Evolutionary conservation across 2,329 filamentous ascomycete genomes (phyloP), one percentile per base, ranked within the genome.

Genomic region (Coleophoma cylindrospora): DNA sequence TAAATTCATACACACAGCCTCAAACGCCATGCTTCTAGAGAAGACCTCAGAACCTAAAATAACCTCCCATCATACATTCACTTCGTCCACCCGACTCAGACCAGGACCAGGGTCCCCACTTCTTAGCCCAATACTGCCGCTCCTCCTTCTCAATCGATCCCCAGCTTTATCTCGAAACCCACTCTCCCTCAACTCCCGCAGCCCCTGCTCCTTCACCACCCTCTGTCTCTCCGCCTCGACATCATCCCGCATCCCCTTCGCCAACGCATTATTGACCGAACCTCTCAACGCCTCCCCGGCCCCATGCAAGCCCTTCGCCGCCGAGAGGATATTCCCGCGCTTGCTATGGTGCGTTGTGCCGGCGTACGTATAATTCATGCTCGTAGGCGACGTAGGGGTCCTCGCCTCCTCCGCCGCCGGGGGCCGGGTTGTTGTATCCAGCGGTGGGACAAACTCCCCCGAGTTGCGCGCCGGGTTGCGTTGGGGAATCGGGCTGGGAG

Each of bases 221-320:
- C 51, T 48, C 55, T 55, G 54, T n/a, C 54, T 44, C 40, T 60
- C 59, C 37, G 54, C 53, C 41, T 61, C 59, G 11, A 50, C 57
- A 2, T 48, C 47, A 32, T 62, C 57, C 41, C 55, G 50, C 21
- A 53, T 49, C 0, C 44, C 51, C 19, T 51, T 50, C 27, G 58
- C 59, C 19, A 62, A 54, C 6, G 38, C 51, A 22, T 41, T 43
- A 40, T 62, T 61, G 3, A 62, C 49, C 9, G 50, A 48, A 14
- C 59, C 59, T 33, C 59, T 37, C 2, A 62, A 15, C 4, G 56
- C 59, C 40, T 62, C 59, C 2, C 55, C 51, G 10, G 58, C 58
- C 17, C 59, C 59, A 34, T 56, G 54, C 1, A 61, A 33, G 9
- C 59, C 59, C 37, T 59, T 60, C 4, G 50, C 17, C 5, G 54